Evolutionary conservation across 2,329 filamentous ascomycete species (phyloP).

Genomic region (Hymenoscyphus albidus): DNA sequence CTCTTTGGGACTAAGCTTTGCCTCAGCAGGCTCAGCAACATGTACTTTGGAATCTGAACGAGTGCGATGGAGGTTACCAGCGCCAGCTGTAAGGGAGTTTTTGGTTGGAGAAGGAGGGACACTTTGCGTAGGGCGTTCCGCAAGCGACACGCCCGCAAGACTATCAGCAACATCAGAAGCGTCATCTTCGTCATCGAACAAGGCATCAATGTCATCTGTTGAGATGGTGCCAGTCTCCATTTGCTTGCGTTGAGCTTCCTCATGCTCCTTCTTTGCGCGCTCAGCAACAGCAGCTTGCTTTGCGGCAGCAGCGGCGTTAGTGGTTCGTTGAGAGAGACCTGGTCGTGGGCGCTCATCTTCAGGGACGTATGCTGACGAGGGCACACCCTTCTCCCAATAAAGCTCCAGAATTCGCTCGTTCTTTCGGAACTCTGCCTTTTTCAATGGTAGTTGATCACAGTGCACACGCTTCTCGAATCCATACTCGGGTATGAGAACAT

Average conservation of each 20-base stretch:
- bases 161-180: constrained; percentile 85
- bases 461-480: constrained; percentile 99
- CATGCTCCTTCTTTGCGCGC: constrained; percentile 76
- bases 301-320: constrained; percentile 70
- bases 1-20: constrained; percentile 85
- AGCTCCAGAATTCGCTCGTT: constrained; percentile 90
- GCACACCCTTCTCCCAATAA: constrained; percentile 99
- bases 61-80: constrained; percentile 72
- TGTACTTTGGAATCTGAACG: constrained; percentile 92
- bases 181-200: constrained; percentile 86
- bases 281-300: constrained; percentile 79
- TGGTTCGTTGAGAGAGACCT: constrained; percentile 66
- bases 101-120: constrained; percentile 87
- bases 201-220: constrained; percentile 86
- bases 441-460: constrained; percentile 93
- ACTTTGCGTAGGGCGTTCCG: constrained; percentile 88
- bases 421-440: constrained; percentile 99
- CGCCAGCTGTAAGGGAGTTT: constrained; percentile 59
- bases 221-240: constrained; percentile 94
- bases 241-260: constrained; percentile 87
- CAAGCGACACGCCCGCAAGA: constrained; percentile 84
- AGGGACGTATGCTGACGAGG: constrained; percentile 91
- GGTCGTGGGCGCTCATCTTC: constrained; percentile 95
- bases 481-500: constrained; percentile 96
- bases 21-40: constrained; percentile 68